Evolutionary conservation across 345 rosid species (phyloP), one percentile per base, ranked within the genome.

Genomic region (Salix koriyanagi): DNA sequence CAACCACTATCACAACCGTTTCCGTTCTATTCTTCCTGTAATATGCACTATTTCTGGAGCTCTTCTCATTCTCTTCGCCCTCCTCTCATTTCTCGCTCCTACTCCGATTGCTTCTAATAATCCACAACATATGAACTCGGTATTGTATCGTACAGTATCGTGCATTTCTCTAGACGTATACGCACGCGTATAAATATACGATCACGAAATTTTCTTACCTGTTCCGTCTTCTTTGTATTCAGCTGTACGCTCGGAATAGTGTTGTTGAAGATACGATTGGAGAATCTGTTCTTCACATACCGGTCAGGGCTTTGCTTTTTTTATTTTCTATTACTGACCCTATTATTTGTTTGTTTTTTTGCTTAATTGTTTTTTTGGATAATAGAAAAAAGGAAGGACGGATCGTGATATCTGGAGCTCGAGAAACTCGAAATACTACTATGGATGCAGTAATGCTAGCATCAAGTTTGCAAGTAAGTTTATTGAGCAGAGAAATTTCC

Each of bases 321-420:
- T 30, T 54, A 23, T 44, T 7, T 25, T 5, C 21, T 7, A 15
- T 12, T 76, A 58, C 36, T 2, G 11, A 16, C 19, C 3, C 30
- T 65, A 13, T 86, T 67, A 44, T 60, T n/a, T 37, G 34, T 71
- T 62, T 25, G 14, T 72, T 54, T n/a, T 73, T 68, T 58, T 46
- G 1, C 36, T 34, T 34, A 34, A 34, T 34, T 34, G 36, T 34
- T 34, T 34, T 4, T 52, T 14, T 34, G 69, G 79, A 16, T 83
- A 94, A 97, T 88, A 67, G 69, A 71, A 54, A 46, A 97, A 95
- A 71, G 94, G 95, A 48, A 89, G 82, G 85, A 82, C 80, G 67
- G 86, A 84, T 85, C 98, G 91, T 81, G 89, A 90, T 78, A 80
- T 90, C 13, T 94, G 98, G 98, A 90, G 85, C 82, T 94, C 97